Evolutionary conservation across 352 stramenopile species (phyloP), one percentile per base, ranked within the genome.

Genomic region (Pythium apleroticum): DNA sequence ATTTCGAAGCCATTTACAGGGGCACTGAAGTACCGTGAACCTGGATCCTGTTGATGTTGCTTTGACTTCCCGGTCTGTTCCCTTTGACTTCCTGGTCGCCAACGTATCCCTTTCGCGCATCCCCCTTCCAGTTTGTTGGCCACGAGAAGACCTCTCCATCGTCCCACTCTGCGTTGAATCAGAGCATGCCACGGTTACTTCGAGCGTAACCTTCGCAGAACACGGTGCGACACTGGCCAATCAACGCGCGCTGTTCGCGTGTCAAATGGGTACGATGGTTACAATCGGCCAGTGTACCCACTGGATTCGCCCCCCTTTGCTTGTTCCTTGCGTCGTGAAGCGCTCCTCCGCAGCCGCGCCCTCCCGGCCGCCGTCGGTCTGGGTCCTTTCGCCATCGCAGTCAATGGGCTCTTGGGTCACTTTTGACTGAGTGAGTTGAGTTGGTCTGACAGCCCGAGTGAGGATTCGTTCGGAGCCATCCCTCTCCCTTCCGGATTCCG

Each of bases 201-300:
- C 35, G 3, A 22, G 35, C 24, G 41, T 65, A 69, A 58, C 63
- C 46, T 20, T 64, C 3, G 35, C 56, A 69, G 9, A 69, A 65
- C 35, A 55, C 12, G 63, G 63, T 69, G 17, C 8, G 2, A 25
- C 7, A 20, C n/a, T 14, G 11, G 24, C 60, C 60, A 67, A 67
- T 67, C 60, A 46, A 30, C 20, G 10, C 3, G 11, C 19, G 3
- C 30, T 15, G 30, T 57, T 68, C 41, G 61, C 49, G 8, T 57
- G 46, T 63, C 24, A 68, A 62, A 68, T 68, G 53, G 61, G 61
- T 68, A 62, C 61, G 60, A 22, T 43, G 60, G 60, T 66, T 66
- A 66, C 60, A 33, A 31, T 56, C 12, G 48, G 19, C 19, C 30
- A 55, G 35, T 69, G 63, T 69, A 69, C 55, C 63, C 63, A 69